phyloP scores from a whole-genome alignment of 2,329 filamentous ascomycete species.

The Chalara sp. region DNA sequence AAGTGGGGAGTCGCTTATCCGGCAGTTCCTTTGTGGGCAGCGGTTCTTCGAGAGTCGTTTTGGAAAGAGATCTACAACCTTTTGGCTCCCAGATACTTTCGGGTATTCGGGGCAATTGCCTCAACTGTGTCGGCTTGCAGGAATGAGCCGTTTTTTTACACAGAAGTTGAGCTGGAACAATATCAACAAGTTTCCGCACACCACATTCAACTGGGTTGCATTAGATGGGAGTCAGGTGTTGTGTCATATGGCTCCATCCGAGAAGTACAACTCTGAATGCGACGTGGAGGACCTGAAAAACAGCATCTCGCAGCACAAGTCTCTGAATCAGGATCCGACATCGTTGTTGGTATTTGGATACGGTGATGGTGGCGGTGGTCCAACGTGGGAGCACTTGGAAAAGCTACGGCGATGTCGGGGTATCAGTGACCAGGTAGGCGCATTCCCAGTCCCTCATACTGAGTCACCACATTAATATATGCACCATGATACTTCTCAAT shows the following conservation, averaged over 20 bases:
- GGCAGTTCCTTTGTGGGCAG: slow-evolving; percentile 63
- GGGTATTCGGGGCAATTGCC: slow-evolving; percentile 62
- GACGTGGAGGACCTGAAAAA: slow-evolving; percentile 60
- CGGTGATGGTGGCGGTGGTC: slow-evolving; percentile 61
- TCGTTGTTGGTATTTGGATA: slow-evolving; percentile 59
- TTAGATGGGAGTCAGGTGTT: slow-evolving; percentile 63
- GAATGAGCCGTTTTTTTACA: slow-evolving; percentile 62
- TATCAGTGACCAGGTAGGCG: slow-evolving; percentile 24
- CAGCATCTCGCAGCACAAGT: slow-evolving; percentile 60
- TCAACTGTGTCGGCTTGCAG: slow-evolving; percentile 58
- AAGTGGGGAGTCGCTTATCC: slow-evolving; percentile 58
- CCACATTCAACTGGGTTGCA: slow-evolving; percentile 65
- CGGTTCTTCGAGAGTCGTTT: slow-evolving; percentile 62
- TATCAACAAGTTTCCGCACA: slow-evolving; percentile 67
- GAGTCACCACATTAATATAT: too few species aligned
- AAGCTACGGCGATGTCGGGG: slow-evolving; percentile 61
- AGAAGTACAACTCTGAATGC: slow-evolving; percentile 60
- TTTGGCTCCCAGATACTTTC: slow-evolving; percentile 66
- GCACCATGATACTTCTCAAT: too few species aligned
- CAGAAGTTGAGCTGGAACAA: slow-evolving; percentile 70
- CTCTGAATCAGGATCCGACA: slow-evolving; percentile 57
- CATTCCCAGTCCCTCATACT: too few species aligned
- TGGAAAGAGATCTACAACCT: slow-evolving; percentile 55
- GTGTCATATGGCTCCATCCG: slow-evolving; percentile 61
- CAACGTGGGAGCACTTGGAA: slow-evolving; percentile 58